Evolutionary conservation across 148 eudicot species (phyloP).

Genomic region (Linanthus parryae): DNA sequence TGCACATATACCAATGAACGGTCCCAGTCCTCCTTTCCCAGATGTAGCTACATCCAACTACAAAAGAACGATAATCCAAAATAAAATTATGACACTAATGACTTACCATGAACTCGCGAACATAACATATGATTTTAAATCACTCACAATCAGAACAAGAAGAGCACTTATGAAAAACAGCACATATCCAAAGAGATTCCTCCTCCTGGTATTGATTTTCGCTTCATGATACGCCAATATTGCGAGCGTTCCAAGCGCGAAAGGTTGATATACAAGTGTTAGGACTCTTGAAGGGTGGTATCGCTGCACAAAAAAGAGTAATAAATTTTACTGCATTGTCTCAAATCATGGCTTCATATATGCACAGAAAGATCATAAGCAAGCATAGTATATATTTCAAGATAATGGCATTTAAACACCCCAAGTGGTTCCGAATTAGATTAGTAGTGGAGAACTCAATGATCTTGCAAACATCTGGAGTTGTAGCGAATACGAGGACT

Average conservation of each 20-base stretch:
- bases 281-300: constrained; percentile 42
- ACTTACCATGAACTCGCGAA: neutral
- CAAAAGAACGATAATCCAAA: neutral
- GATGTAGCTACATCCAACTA: constrained; percentile 52
- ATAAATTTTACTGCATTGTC: neutral
- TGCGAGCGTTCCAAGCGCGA: constrained; percentile 22
- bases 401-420: no score
- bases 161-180: constrained; percentile 26
- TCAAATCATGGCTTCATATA: no score
- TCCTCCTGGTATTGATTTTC: constrained; percentile 32
- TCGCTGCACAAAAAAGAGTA: constrained; percentile 12
- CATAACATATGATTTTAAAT: neutral
- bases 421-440: no score
- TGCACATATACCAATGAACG: constrained; percentile 36
- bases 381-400: no score
- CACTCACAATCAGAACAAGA: constrained; percentile 33
- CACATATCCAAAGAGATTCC: constrained; percentile 36
- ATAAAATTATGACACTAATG: no score
- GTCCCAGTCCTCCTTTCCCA: constrained; percentile 49
- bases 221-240: constrained; percentile 39
- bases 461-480: neutral
- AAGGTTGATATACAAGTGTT: constrained; percentile 43
- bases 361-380: no score
- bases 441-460: no score
- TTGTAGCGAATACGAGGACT: no score